Evolutionary conservation across 441 rosid genomes (phyloP), one percentile per base, ranked within the genome.

Genomic region (Pelargonium citronellum): DNA sequence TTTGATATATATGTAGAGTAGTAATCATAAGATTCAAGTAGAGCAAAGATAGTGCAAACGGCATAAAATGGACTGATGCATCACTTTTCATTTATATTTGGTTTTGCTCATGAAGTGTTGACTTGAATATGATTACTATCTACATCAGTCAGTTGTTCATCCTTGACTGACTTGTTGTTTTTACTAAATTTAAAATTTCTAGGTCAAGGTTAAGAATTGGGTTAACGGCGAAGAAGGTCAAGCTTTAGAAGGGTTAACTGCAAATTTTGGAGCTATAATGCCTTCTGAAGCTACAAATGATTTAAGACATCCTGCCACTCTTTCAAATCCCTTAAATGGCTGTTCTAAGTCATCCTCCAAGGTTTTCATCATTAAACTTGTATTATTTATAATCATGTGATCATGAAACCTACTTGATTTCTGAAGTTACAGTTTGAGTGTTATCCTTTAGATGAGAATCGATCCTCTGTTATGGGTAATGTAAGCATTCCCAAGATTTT

Each of bases 201-300:
- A 94, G 99, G 96, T 86, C 62, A 94, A 87, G 80, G 91, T 91
- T 27, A 82, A 87, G 85, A 87, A 71, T 46, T 95, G 96, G 99
- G 80, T 82, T 53, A 67, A 91, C 57, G 90, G 93, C n/a, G 76
- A 17, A 37, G 81, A 79, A 61, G 88, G 81, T 51, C 80, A 90
- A 74, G 74, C 79, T 68, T 69, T 87, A 27, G 43, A 73, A 0
- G 99, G 91, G 47, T 68, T 91, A 79, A 89, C 85, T 81, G 97
- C 97, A 41, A 82, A 82, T 64, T 94, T 94, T 77, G 97, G 99
- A 10, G 79, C 79, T 41, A 7, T 61, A 57, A 81, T 89, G 84
- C 87, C 96, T 5, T 66, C 80, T 67, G 86, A 84, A 65, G 80
- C 73, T 72, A 79, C 83, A 37, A 77, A 90, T 64, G 84, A 83